Conservation (phyloP, 306 rosid genomes). For the Trifolium subterraneum region DNA sequence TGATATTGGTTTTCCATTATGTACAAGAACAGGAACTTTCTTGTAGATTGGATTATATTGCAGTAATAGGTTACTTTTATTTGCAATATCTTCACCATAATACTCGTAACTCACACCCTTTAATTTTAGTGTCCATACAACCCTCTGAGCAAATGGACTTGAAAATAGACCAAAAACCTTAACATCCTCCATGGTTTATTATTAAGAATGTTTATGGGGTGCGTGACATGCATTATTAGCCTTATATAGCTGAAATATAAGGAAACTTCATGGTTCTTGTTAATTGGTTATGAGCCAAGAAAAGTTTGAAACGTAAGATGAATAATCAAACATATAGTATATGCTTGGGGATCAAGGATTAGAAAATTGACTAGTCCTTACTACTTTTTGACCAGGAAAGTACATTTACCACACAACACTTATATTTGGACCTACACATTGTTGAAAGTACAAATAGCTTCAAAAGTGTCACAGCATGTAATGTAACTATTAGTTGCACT, state of each 20-base stretch:
- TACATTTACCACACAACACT: neutral
- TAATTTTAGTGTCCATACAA: constrained; percentile 57
- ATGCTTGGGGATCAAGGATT: neutral
- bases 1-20: constrained; percentile 49
- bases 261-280: neutral
- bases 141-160: constrained; percentile 55
- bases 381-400: neutral
- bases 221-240: neutral
- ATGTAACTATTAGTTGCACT: too few relatives aligned
- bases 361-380: neutral
- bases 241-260: constrained; percentile 2
- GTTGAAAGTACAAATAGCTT: neutral
- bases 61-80: constrained; percentile 49
- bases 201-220: neutral
- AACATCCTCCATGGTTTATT: constrained; percentile 50
- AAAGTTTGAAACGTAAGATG: neutral
- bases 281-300: neutral
- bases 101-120: constrained; percentile 55
- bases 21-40: constrained; percentile 62
- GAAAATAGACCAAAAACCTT: constrained; percentile 57
- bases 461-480: too few relatives aligned
- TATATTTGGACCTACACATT: too few relatives aligned
- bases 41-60: constrained; percentile 55
- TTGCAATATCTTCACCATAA: constrained; percentile 56
- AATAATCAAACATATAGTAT: neutral